Percentiles rank a stretch among this genome's conserved stretches.
These are phyloP conservation scores for Lachnellula occidentalis DNA, from an alignment of 2,329 filamentous ascomycete species.

Conservation along the genomic window DNA sequence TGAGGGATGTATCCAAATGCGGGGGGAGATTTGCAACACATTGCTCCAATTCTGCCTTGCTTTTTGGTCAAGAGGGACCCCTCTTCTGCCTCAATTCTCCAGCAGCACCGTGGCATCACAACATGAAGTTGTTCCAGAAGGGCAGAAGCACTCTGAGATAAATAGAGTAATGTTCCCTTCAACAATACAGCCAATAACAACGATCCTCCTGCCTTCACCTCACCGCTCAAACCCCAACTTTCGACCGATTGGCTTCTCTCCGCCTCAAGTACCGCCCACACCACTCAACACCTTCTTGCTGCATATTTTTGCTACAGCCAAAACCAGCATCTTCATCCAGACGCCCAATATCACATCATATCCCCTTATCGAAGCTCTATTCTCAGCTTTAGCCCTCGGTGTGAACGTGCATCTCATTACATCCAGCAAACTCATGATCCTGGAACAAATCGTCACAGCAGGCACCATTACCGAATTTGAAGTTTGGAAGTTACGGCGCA, in stretches of 20 bases:
- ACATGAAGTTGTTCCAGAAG: not conserved
- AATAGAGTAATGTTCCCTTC: not conserved
- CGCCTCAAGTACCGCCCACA: slow-evolving; percentile 16
- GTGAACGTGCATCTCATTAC: slow-evolving; percentile 65
- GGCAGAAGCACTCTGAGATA: not conserved
- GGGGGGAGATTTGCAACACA: slow-evolving; percentile 54
- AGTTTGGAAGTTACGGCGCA: slow-evolving; percentile 51
- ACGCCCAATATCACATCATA: slow-evolving; percentile 73
- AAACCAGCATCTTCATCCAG: slow-evolving; percentile 66
- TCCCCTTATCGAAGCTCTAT: slow-evolving; percentile 56
- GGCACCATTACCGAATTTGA: slow-evolving; percentile 67
- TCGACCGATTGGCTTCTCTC: slow-evolving; percentile 3
- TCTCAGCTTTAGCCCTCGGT: slow-evolving; percentile 57
- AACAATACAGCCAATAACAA: slow-evolving; percentile 36
- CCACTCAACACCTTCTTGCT: slow-evolving; percentile 61
- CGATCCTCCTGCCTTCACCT: slow-evolving; percentile 67
- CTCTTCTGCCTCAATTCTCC: slow-evolving; percentile 9
- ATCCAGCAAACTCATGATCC: slow-evolving; percentile 63
- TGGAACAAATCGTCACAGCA: slow-evolving; percentile 77
- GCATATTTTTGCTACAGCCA: slow-evolving; percentile 54
- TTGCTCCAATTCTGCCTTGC: slow-evolving; percentile 60
- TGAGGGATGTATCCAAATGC: slow-evolving; percentile 66
- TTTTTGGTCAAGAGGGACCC: slow-evolving; percentile 54
- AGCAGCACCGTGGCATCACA: not conserved
- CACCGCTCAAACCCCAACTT: slow-evolving; percentile 37